Conservation (phyloP, 192 early-diverging fungal genomes). For the Tieghemiomyces parasiticus region DNA sequence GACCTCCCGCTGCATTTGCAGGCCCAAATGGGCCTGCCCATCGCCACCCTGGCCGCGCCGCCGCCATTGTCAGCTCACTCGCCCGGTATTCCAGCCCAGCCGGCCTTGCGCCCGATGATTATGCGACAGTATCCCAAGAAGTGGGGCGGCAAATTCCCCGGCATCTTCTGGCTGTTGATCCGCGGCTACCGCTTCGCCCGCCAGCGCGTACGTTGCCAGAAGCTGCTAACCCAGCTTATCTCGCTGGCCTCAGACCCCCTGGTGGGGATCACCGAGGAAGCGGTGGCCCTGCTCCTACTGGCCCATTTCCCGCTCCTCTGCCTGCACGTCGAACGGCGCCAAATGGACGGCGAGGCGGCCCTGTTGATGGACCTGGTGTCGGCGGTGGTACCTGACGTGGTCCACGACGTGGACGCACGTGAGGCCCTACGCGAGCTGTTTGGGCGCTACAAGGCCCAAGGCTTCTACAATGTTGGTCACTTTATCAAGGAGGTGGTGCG, state of each 20-base stretch:
- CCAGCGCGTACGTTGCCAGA: slow-evolving; percentile 1
- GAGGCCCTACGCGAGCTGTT: slow-evolving; percentile 1
- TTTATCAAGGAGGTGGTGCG: slow-evolving; percentile 8
- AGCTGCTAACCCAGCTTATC: neutral
- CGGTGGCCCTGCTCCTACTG: slow-evolving; percentile 1
- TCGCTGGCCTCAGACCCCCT: slow-evolving; percentile 1
- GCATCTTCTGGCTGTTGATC: slow-evolving; percentile 9
- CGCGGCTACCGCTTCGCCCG: slow-evolving; percentile 6
- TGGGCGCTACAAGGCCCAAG: neutral
- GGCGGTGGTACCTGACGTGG: neutral
- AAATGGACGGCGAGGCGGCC: neutral
- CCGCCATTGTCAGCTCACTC: too few relatives aligned
- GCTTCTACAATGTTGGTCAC: neutral
- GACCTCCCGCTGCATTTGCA: slow-evolving; percentile 1
- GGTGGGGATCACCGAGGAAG: slow-evolving; percentile 4
- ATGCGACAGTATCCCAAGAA: neutral
- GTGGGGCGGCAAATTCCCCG: neutral
- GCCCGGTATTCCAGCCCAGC: neutral
- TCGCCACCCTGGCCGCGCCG: neutral
- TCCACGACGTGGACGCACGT: neutral
- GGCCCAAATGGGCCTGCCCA: slow-evolving; percentile 7
- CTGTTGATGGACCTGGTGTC: slow-evolving; percentile 6
- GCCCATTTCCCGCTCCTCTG: slow-evolving; percentile 1
- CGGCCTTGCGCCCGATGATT: neutral
- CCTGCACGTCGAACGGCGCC: neutral